Base-by-base conservation (phyloP, 2,329 filamentous ascomycete species). In the Coniella vitis region DNA sequence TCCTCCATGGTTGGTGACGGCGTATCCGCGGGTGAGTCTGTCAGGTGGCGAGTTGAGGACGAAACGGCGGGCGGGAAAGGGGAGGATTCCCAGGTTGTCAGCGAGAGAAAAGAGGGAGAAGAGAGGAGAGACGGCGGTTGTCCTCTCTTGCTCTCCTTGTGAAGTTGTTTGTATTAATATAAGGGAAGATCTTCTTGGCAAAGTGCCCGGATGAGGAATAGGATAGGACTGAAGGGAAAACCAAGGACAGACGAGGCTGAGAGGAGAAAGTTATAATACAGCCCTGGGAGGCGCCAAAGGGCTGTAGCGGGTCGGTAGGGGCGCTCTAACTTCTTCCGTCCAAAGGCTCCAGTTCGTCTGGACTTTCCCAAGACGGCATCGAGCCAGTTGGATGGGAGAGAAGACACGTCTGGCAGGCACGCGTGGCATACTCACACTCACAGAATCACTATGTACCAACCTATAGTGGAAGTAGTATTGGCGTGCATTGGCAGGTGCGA, bases 221-320 rank as follows among this genome's bases (percentile, higher is more conserved):
- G 13, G 13, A 16, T 20, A 12, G 32, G 7, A 44, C 16, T 34
- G 12, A 9, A n/a, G n/a, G 8, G 39, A 17, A 14, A 17, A 42
- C 36, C 13, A 21, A 14, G 17, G 32, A 43, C 13, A 20, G 19
- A 40, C 8, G 37, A 21, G 38, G 20, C n/a, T 32, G 4, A 37
- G 12, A 29, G 20, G 38, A 13, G 14, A 34, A 34, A 38, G 37
- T 16, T 37, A 40, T 43, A 46, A 13, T 10, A 29, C 25, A 29
- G 25, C 25, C 25, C 25, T 29, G 25, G 9, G 14, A 21, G 38
- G 29, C 39, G 16, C 21, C 34, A n/a, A 20, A 20, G 37, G 45
- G 49, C 48, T 51, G 51, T 51, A 51, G 51, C 5, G 44, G 51
- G 50, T 53, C 44, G 48, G 13, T 38, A 38, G 39, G 35, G 35